Evolutionary conservation across 305 asterid species (phyloP), one percentile per base, ranked within the genome.

Genomic region (Solanum chacoense): DNA sequence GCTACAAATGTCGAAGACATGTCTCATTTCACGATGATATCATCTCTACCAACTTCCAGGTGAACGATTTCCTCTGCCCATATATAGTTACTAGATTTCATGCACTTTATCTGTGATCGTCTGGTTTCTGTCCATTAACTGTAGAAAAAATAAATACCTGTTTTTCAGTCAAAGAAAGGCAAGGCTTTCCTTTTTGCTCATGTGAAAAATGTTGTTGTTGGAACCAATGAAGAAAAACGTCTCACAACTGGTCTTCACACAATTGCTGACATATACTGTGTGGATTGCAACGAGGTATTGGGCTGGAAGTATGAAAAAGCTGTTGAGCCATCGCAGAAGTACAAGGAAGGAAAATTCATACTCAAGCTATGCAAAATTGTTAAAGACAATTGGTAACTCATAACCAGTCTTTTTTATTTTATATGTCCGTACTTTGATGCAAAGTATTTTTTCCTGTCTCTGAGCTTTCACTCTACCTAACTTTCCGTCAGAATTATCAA

Each of bases 281-380:
- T 90, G 20, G 95, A 96, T 76, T 96, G 98, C 93, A 85, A 77
- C 1, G 93, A 95, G 90, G 84, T 92, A 36, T 73, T 96, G 88
- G 98, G 98, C 11, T 96, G 98, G 99, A 96, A 95, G 84, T 94
- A 96, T 24, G 97, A 93, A 87, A 93, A 91, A 20, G 98, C 96
- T 71, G 92, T 89, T 28, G 94, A 93, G 87, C 90, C 92, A 3
- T 89, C 94, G 1, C 98, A 96, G 92, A 96, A 94, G 87, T 95
- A 94, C 93, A 94, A 96, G 91, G 99, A 95, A 89, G 99, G 98
- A 72, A 96, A 96, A 89, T 94, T 93, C 94, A 91, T 96, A 86
- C 93, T 96, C 37, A 97, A 95, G 93, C 91, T 93, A 92, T 93
- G 96, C 8, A 95, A 94, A 89, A 94, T 96, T 84, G 94, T 93